Evolutionary conservation across 805 yeast genomes (phyloP), one percentile per base, ranked within the genome.

Genomic region (Wickerhamomyces pijperi): DNA sequence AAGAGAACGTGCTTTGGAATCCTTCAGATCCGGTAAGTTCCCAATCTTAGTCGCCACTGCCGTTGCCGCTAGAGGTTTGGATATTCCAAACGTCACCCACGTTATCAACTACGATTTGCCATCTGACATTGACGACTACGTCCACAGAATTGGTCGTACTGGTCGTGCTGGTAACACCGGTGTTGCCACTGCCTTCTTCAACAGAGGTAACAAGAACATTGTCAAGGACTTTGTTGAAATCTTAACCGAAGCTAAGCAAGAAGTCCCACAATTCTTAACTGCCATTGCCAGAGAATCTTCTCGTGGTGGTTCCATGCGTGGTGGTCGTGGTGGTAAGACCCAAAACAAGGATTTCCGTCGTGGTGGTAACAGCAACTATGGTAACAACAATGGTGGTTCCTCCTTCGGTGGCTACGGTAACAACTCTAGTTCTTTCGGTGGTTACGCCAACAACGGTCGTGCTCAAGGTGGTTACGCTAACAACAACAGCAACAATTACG

Each of bases 101-200:
- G 98, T 92, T 58, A 82, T 92, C 67, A 92, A 92, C 76, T 92
- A 82, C 64, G 98, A 92, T 62, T 73, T 92, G 63, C 98, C 98
- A 63, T 71, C 82, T 60, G 97, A 92, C 64, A 83, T 92, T 57
- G 98, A 92, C 65, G 98, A 92, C 67, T 92, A 92, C 61, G 98
- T 92, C 43, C 98, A 92, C 72, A 84, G 98, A 72, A 92, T 92
- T 61, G 98, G 98, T 77, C 90, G 98, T 79, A 92, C 99, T 59
- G 99, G 98, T 68, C 92, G 99, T 79, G 99, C 99, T 56, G 98
- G 98, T 76, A 92, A 92, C 71, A 79, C 82, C 46, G 99, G 99
- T 83, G 73, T 84, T 54, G 97, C 99, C 49, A 88, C 97, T 50
- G 95, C 99, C 38, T 92, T 92, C 72, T 85, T 92, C 69, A 92